A percentile compares a stretch with the other conserved stretches of the same genome.
Evolutionary conservation across 2,329 filamentous ascomycete genomes (phyloP).

Genomic region (Aspergillus piperis): DNA sequence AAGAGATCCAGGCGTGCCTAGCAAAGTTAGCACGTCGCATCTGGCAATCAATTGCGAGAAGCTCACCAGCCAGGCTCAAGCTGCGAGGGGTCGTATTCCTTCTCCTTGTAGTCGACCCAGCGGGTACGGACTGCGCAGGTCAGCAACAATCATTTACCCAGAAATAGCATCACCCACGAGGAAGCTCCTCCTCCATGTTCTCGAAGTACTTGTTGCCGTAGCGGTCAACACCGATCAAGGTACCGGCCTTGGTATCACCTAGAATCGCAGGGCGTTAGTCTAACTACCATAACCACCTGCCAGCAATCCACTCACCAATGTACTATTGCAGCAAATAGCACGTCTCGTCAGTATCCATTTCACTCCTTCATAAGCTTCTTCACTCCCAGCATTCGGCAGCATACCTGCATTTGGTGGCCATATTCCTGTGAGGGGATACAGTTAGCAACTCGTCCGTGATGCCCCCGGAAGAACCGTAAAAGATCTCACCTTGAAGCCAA

Average conservation of each 20-base stretch:
- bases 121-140: conserved; percentile 73
- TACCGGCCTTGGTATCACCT: conserved; percentile 97
- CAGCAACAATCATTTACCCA: conserved; percentile 17
- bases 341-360: conserved; percentile 25
- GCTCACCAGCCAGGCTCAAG: conserved; percentile 84
- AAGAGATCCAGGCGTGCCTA: conserved; percentile 95
- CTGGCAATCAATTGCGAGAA: background rate
- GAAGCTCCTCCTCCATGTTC: conserved; percentile 86
- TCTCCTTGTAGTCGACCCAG: conserved; percentile 95
- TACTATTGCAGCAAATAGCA: conserved; percentile 33
- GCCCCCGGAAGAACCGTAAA: conserved; percentile 14
- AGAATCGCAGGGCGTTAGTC: conserved; percentile 31
- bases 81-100: conserved; percentile 65
- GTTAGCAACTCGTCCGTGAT: conserved; percentile 39
- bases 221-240: conserved; percentile 78
- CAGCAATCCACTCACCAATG: conserved; percentile 38
- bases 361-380: background rate
- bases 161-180: conserved; percentile 59
- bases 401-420: conserved; percentile 87
- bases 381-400: conserved; percentile 16
- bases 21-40: background rate
- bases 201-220: conserved; percentile 98
- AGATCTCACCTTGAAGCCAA: conserved; percentile 75
- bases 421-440: conserved; percentile 65
- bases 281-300: conserved; percentile 1